Conservation (phyloP, 1,139 yeast species). For the Candida neerlandica region DNA sequence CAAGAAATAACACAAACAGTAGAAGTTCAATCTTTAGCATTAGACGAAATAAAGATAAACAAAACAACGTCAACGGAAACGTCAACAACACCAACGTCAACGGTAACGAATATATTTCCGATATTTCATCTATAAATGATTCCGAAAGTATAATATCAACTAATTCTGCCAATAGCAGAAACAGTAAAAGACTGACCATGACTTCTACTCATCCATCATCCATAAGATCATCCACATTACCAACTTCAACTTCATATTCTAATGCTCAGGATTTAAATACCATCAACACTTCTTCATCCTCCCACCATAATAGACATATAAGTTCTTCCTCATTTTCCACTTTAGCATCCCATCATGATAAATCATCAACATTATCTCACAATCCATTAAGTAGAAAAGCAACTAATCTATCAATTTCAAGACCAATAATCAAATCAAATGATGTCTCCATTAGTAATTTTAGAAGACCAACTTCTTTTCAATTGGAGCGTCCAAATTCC, state of each 20-base stretch:
- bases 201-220: slow-evolving; percentile 2
- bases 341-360: slow-evolving; percentile 33
- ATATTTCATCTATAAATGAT: slow-evolving; percentile 35
- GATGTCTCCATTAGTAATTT: slow-evolving; percentile 16
- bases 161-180: slow-evolving; percentile 35
- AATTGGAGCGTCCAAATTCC: slow-evolving; percentile 58
- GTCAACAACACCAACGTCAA: slow-evolving; percentile 6
- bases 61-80: slow-evolving; percentile 6
- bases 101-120: slow-evolving; percentile 31
- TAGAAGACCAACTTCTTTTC: slow-evolving; percentile 16
- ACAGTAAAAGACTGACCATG: slow-evolving; percentile 18
- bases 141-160: slow-evolving; percentile 34
- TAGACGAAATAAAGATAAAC: slow-evolving; percentile 28
- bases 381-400: slow-evolving; percentile 16
- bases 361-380: slow-evolving; percentile 18
- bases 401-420: slow-evolving; percentile 31
- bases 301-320: slow-evolving; percentile 42
- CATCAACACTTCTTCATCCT: slow-evolving; percentile 29
- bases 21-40: slow-evolving; percentile 45
- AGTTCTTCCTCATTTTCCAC: slow-evolving; percentile 34
- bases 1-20: slow-evolving; percentile 26
- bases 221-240: background rate
- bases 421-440: slow-evolving; percentile 32
- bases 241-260: background rate
- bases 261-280: background rate